Evolutionary conservation across 1,139 yeast species (phyloP), one percentile per base, ranked within the genome.

Genomic region (Schizosaccharomyces versatilis): DNA sequence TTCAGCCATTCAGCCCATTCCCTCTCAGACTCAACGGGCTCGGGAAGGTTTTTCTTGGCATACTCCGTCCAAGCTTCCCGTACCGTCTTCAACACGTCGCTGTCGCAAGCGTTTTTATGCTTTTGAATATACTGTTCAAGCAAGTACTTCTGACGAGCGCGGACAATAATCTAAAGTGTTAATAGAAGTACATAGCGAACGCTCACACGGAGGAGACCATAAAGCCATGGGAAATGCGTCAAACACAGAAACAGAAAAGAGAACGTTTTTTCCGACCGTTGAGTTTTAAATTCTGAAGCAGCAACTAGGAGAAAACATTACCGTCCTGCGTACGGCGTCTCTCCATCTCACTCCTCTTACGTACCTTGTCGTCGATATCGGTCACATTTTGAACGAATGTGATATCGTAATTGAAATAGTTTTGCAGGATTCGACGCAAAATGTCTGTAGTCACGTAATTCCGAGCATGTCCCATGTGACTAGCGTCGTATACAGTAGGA

Each of bases 401-500:
- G 53, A 90, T 76, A 62, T 84, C 79, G 69, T 84, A 90, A 19
- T 95, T 94, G 69, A 93, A 90, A 68, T 85, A 88, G 66, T 88
- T 86, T 66, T 80, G 84, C 61, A 90, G 67, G 53, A 93, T 76
- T 62, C 98, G 76, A 66, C 98, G 78, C 65, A 85, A 83, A 65
- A 90, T 85, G 67, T 93, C 98, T 55, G 85, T 84, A 8, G 95
- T 79, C 54, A 90, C 97, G 66, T 90, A 93, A 70, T 90, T 90
- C 68, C 98, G 53, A 19, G 98, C 98, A 68, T 93, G 99, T n/a
- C 99, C 99, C 96, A 90, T 85, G 66, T 90, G 99, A 54, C 93
- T 79, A 51, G 93, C 80, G 67, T 90, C 95, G 65, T 90, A 90
- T n/a, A 90, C 97, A 0, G 99, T 90, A 10, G 98, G 98, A 6